Evolutionary conservation across 2,329 filamentous ascomycete genomes (phyloP).

Genomic region (Taxawa tesnikishii): DNA sequence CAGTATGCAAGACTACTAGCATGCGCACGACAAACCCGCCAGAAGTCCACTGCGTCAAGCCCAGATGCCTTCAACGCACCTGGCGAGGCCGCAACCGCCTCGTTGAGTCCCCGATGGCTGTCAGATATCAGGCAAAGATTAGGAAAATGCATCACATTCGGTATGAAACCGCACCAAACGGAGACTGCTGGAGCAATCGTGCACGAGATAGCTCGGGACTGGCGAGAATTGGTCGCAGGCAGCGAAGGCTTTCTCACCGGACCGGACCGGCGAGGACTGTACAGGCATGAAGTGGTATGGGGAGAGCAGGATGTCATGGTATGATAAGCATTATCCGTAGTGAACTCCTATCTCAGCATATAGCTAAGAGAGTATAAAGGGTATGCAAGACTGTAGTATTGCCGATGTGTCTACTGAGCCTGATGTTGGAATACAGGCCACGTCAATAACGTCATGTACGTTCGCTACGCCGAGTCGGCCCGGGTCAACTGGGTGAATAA

Average conservation of each 20-base stretch:
- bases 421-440: slow-evolving; percentile 45
- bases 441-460: slow-evolving; percentile 79
- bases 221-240: slow-evolving; percentile 60
- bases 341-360: no score
- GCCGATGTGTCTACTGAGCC: not conserved
- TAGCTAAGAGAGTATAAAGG: no score
- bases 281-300: slow-evolving; percentile 60
- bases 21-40: no score
- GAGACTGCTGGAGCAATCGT: slow-evolving; percentile 47
- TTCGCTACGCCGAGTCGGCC: slow-evolving; percentile 70
- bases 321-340: no score
- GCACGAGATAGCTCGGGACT: slow-evolving; percentile 48
- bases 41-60: no score
- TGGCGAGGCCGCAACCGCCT: slow-evolving; percentile 15
- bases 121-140: slow-evolving; percentile 53
- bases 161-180: slow-evolving; percentile 47
- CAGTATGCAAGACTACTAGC: no score
- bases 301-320: slow-evolving; percentile 66
- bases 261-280: slow-evolving; percentile 48
- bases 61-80: no score
- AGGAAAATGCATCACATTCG: slow-evolving; percentile 65
- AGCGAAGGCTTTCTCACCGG: slow-evolving; percentile 64
- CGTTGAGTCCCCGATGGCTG: slow-evolving; percentile 51
- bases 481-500: slow-evolving; percentile 68
- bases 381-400: not conserved